phyloP scores from a whole-genome alignment of 2,329 filamentous ascomycete genomes.

The Pseudocercospora macadamiae region DNA sequence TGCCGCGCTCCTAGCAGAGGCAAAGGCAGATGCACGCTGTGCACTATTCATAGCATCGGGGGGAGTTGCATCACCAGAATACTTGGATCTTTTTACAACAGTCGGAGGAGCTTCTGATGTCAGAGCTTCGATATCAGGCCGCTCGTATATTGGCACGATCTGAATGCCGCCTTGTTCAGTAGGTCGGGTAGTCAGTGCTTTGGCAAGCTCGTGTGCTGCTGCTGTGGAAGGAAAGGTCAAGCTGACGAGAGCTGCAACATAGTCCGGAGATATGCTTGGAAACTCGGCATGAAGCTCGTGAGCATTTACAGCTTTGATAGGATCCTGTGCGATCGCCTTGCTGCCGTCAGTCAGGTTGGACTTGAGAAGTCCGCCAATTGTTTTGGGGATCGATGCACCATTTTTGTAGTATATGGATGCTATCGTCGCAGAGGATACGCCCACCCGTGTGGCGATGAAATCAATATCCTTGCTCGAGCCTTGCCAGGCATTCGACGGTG shows the following conservation, averaged over 20 bases:
- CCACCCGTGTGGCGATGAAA: constrained; percentile 59
- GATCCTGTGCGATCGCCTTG: constrained; percentile 22
- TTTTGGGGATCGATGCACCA: constrained; percentile 57
- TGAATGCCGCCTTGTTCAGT: constrained; percentile 45
- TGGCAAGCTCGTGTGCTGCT: constrained; percentile 63
- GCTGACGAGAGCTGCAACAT: constrained; percentile 57
- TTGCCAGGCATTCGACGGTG: constrained; percentile 60
- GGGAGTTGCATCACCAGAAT: background rate
- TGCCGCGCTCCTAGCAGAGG: constrained; percentile 53
- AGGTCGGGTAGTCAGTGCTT: constrained; percentile 52
- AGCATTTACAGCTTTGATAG: constrained; percentile 45
- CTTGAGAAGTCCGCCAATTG: constrained; percentile 59
- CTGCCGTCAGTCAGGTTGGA: constrained; percentile 29
- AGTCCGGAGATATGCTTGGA: constrained; percentile 51
- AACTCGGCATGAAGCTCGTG: constrained; percentile 60
- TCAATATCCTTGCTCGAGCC: constrained; percentile 60
- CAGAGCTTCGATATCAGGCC: constrained; percentile 40
- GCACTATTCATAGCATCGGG: constrained; percentile 24
- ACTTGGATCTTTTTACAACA: background rate
- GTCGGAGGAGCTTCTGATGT: constrained; percentile 27
- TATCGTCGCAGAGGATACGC: constrained; percentile 51
- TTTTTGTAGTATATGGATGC: constrained; percentile 63
- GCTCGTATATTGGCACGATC: constrained; percentile 53
- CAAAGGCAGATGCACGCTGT: constrained; percentile 38
- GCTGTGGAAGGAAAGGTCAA: constrained; percentile 61